Evolutionary conservation across 2,329 filamentous ascomycete genomes (phyloP), one percentile per base, ranked within the genome.

Genomic region (Salinomyces thailandicus): DNA sequence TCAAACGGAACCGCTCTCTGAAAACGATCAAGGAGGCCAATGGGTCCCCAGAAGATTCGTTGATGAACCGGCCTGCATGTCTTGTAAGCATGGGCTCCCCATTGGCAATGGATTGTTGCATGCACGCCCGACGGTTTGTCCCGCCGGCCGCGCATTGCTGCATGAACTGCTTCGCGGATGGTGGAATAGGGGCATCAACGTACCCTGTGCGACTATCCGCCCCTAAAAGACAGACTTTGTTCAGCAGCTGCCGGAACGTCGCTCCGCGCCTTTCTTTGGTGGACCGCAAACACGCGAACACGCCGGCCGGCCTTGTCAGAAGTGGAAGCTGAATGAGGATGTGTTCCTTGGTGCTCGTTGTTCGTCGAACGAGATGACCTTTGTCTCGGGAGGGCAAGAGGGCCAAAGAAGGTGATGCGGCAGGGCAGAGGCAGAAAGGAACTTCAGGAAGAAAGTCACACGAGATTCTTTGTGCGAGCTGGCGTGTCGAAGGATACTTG

Each of bases 391-490:
- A 49, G 43, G 42, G 39, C 43, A 31, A 37, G 43, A 41, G 31
- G 33, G 22, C 22, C 22, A 26, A 26, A 26, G 22, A 26, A 26
- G 22, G 9, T 26, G 22, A 26, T 8, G n/a, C n/a, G n/a, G 41
- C 45, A 44, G 52, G 48, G 51, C 45, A 45, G 46, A 51, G 44
- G 47, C 45, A 48, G 48, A 47, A 50, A 49, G 49, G 44, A 46
- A 41, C 43, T 43, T 15, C 41, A 41, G 39, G 46, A 43, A 42
- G 49, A 43, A 42, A 46, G 47, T 53, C 46, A 47, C 46, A 54
- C 52, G 48, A 49, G 51, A 48, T 53, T 42, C 53, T 57, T 57
- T 57, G 53, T 57, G 51, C 38, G 39, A 49, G 48, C 31, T 45
- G 44, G 43, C 39, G 37, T 42, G 37, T 40, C 12, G 26, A 33